A percentile compares a stretch with the other conserved stretches of the same genome.
Evolutionary conservation across 805 yeast species (phyloP).

Genomic region (Jamesozyma piceae): DNA sequence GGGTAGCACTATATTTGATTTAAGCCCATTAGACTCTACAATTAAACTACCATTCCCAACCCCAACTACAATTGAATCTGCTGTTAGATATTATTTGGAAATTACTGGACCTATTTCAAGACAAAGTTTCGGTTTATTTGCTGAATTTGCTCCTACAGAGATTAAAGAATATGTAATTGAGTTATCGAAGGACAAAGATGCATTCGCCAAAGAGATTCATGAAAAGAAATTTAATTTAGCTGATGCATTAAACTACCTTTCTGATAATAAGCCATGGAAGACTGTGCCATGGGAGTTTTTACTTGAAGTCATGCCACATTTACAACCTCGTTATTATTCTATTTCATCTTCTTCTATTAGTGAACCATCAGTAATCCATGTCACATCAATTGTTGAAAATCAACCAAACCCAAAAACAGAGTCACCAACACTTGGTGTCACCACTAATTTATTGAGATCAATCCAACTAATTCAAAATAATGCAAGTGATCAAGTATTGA

Average conservation of each 20-base stretch:
- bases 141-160: conserved; percentile 73
- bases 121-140: conserved; percentile 63
- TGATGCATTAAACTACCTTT: conserved; percentile 55
- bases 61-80: conserved; percentile 85
- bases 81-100: conserved; percentile 77
- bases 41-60: conserved; percentile 54
- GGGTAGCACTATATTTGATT: conserved; percentile 46
- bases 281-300: conserved; percentile 75
- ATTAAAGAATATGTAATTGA: conserved; percentile 32
- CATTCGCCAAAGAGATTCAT: conserved; percentile 59
- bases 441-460: conserved; percentile 78
- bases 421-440: conserved; percentile 53
- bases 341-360: conserved; percentile 81
- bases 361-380: conserved; percentile 65
- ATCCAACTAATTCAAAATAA: conserved; percentile 54
- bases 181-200: conserved; percentile 58
- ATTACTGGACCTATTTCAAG: conserved; percentile 91
- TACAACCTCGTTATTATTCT: conserved; percentile 93
- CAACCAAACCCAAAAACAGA: conserved; percentile 26
- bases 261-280: conserved; percentile 61
- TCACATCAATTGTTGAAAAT: conserved; percentile 89
- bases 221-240: conserved; percentile 59
- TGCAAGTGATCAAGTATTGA: conserved; percentile 13
- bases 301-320: conserved; percentile 67
- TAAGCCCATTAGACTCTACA: conserved; percentile 65